Base-by-base conservation (phyloP, 202 grass and related monocot genomes). In the Brachypodium distachyon region DNA sequence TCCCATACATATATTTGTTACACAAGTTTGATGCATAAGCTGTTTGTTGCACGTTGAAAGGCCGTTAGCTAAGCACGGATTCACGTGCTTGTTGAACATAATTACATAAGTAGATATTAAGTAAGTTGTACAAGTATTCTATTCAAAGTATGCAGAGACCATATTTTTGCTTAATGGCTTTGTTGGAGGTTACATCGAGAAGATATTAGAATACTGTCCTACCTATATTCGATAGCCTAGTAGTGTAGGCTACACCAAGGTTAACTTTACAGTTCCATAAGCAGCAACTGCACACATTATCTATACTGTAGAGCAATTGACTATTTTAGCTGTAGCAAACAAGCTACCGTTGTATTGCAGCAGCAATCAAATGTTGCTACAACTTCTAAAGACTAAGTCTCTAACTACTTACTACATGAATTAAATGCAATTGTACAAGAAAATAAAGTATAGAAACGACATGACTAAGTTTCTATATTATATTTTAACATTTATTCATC, bases 21-120 rank as follows among this genome's bases (percentile, higher is more conserved):
- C 25, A 23, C 41, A 39, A 67, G 18, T 78, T 78, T 14, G 33
- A 55, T 72, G 37, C 32, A 31, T 70, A 73, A 85, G 18, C 68
- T 71, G 5, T 38, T 77, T 87, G 63, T 72, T 39, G 8, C 18
- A 31, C 71, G 66, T 14, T 81, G 46, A 38, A 12, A 32, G 23
- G 34, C 48, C 23, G 11, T 67, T 78, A 67, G 25, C 17, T 40
- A 48, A 60, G 40, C 54, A 75, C 9, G 17, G 25, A 46, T 60
- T 31, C 53, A 12, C 53, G 31, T 59, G 0, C 38, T 44, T 75
- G 43, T 49, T 48, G 47, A 69, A 68, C 21, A 47, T 47, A 31
- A 44, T 40, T 69, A 68, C 21, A 47, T 47, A 31, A 44, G 65
- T 69, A 46, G 42, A 69, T 49, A 4, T 32, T 48, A 32, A 29